These are phyloP conservation scores for Diaporthe sp. DNA, from an alignment of 2,329 filamentous ascomycete genomes.

Conservation along the genomic window DNA sequence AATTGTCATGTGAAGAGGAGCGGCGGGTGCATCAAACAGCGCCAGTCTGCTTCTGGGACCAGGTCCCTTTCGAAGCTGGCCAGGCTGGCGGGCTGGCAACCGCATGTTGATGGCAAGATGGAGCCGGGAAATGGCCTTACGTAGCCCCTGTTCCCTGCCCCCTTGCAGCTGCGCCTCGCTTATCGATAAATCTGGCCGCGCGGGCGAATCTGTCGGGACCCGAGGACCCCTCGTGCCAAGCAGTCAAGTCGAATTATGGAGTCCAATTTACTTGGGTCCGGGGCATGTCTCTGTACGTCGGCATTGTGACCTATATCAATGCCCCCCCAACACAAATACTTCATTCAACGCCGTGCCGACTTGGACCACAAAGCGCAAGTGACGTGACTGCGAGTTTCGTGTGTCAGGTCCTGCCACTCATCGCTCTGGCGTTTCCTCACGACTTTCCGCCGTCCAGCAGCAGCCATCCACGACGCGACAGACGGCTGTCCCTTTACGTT, in stretches of 20 bases:
- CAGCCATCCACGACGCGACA: slow-evolving; percentile 13
- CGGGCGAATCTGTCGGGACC: slow-evolving; percentile 24
- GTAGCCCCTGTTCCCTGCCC: slow-evolving; percentile 6
- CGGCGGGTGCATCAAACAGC: background rate
- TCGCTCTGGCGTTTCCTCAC: background rate
- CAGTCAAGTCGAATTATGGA: slow-evolving; percentile 7
- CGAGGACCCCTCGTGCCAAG: slow-evolving; percentile 32
- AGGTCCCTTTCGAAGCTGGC: background rate
- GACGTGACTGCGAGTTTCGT: background rate
- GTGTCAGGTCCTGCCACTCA: background rate
- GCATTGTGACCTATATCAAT: slow-evolving; percentile 22
- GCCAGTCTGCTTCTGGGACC: background rate
- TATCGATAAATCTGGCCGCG: slow-evolving; percentile 32
- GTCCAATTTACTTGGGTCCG: slow-evolving; percentile 28
- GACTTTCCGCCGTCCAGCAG: background rate
- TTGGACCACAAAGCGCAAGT: background rate
- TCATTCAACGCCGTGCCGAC: background rate
- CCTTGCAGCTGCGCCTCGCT: slow-evolving; percentile 24
- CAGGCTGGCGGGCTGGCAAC: background rate
- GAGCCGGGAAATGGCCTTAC: slow-evolving; percentile 12
- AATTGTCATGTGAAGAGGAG: background rate
- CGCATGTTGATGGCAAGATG: slow-evolving; percentile 22
- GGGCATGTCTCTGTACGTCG: background rate
- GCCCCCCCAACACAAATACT: slow-evolving; percentile 15
- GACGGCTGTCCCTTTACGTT: slow-evolving; percentile 3